Percentiles rank a stretch among this genome's conserved stretches.
Conservation (phyloP, 2,329 filamentous ascomycete genomes). For the Botryosphaeria dothidea region DNA sequence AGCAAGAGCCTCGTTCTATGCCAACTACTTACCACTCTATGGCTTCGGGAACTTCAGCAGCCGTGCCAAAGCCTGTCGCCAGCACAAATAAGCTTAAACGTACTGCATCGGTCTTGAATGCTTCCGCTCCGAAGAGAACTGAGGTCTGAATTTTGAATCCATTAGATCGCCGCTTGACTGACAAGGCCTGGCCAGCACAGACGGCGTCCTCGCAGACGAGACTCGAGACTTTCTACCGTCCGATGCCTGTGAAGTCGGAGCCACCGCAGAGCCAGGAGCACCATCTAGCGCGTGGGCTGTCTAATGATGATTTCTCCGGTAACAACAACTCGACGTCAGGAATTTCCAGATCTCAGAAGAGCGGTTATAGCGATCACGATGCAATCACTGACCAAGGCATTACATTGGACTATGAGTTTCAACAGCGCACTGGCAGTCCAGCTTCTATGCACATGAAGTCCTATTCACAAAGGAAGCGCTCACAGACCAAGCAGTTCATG, state of each 20-base stretch:
- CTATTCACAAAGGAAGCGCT: not conserved
- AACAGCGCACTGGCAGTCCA: not conserved
- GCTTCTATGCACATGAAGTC: not conserved
- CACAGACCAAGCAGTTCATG: not conserved
- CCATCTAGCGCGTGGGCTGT: not conserved
- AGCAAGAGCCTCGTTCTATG: not conserved
- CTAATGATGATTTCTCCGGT: not conserved
- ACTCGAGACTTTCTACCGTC: not conserved
- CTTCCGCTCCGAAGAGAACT: not conserved
- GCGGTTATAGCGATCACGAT: not conserved
- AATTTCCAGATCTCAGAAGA: not conserved
- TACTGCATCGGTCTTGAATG: not conserved
- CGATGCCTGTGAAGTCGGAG: not conserved
- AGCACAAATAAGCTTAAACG: not conserved
- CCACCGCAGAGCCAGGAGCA: not conserved
- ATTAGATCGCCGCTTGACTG: not conserved
- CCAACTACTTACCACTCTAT: not conserved
- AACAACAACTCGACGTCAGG: not conserved
- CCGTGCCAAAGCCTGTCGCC: not conserved
- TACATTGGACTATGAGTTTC: not conserved
- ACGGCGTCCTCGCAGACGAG: not conserved
- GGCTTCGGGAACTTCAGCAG: not conserved
- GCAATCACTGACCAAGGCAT: not conserved
- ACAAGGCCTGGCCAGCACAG: not conserved
- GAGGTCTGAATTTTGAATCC: not conserved